Base-by-base conservation (phyloP, 495 filamentous ascomycete species). In the Penicillium crystallinum region DNA sequence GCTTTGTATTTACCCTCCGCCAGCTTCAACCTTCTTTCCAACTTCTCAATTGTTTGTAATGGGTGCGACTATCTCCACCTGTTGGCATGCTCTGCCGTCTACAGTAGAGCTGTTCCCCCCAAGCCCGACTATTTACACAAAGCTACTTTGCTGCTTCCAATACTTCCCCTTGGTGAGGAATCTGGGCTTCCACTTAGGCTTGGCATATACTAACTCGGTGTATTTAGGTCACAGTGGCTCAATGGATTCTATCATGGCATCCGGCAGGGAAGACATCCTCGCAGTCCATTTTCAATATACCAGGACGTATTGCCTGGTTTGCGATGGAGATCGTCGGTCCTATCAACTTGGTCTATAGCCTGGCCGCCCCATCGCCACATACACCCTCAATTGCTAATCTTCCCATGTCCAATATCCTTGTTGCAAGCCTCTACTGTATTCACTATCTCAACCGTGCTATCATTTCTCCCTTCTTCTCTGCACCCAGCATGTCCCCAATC, bases 361-460 rank as follows among this genome's bases (percentile, higher is more conserved):
- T 96, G 59, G 81, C 75, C 1, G 76, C 91, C 15, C 81, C 88
- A 44, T 59, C n/a, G 55, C 54, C 37, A 19, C 52, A 33, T 43
- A 60, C 47, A 49, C 53, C 33, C 25, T 58, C 39, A 30, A 43
- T 54, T 21, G 36, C 22, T 25, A 49, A 66, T 43, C 58, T 71
- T 3, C 68, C 64, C 2, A 23, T 53, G 2, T 46, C 58, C n/a
- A 73, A 72, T 34, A 66, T 69, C 49, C 62, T 70, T 21, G 55
- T 63, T n/a, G 64, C 57, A 2, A 43, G 56, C 4, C 64, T 73
- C 0, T 73, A 69, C 61, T 64, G 80, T 45, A 79, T 88, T 53
- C 93, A 98, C 69, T 98, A 98, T 71, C 50, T 82, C 61, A 90
- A 98, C 77, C 89, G 93, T 55, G 88, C 92, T 17, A 67, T 97